phyloP scores from a whole-genome alignment of 176 grass and related monocot species.

The Ampelocalamus luodianensis region DNA sequence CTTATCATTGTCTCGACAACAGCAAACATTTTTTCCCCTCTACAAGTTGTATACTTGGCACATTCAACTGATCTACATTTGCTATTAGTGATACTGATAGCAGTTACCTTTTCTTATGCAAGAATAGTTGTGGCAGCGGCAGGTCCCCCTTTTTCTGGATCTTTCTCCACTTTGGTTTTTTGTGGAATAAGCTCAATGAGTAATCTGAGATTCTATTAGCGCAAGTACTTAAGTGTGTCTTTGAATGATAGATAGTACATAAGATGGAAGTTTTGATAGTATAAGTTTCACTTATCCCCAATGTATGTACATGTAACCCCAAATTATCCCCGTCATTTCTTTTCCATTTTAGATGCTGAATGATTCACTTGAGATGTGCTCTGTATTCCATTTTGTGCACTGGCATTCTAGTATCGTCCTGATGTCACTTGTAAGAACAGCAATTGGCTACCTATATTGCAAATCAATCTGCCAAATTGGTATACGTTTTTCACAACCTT shows the following conservation, averaged over 20 bases:
- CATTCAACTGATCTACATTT: neutral
- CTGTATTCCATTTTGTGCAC: too few species aligned
- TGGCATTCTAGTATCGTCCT: too few species aligned
- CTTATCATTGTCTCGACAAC: neutral
- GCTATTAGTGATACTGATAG: neutral
- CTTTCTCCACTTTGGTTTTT: neutral
- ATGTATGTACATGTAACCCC: neutral
- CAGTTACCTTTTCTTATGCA: slow-evolving; percentile 16
- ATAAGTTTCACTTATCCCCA: neutral
- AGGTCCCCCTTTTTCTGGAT: neutral
- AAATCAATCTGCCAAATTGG: too few species aligned
- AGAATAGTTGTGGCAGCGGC: slow-evolving; percentile 12
- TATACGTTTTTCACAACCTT: too few species aligned
- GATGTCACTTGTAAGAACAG: too few species aligned
- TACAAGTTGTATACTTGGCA: neutral
- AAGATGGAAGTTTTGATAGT: slow-evolving; percentile 12
- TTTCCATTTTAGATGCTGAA: neutral
- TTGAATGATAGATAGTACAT: slow-evolving; percentile 4
- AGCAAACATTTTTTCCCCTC: neutral
- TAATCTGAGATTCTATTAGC: slow-evolving; percentile 24
- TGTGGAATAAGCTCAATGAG: slow-evolving; percentile 31
- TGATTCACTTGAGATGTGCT: neutral
- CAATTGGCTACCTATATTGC: too few species aligned
- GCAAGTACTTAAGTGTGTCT: neutral
- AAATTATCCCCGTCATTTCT: neutral